Evolutionary conservation across 148 eudicot species (phyloP).

Genomic region (Silene uniflora): DNA sequence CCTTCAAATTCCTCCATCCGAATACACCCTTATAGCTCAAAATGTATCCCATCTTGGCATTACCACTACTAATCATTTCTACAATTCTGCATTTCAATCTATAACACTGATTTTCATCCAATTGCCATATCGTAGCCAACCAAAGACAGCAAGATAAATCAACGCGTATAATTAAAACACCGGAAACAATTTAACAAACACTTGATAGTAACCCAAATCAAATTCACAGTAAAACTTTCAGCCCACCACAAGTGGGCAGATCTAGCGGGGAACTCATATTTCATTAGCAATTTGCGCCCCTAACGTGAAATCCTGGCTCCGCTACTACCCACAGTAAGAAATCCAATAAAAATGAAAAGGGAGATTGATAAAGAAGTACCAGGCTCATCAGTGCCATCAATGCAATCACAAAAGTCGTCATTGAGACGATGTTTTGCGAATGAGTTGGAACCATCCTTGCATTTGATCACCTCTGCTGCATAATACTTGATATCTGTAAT

Average conservation of each 20-base stretch:
- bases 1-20: no score
- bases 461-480: slow-evolving; percentile 49
- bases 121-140: not conserved
- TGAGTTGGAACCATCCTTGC: slow-evolving; percentile 64
- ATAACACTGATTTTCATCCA: not conserved
- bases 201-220: not conserved
- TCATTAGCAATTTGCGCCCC: no score
- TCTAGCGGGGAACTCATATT: not conserved
- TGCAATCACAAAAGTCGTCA: slow-evolving; percentile 78
- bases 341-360: not conserved
- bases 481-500: slow-evolving; percentile 53
- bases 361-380: slow-evolving; percentile 32
- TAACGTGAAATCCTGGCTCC: no score
- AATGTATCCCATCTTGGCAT: no score
- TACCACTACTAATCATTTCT: no score
- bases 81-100: not conserved
- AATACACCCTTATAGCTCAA: no score
- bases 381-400: slow-evolving; percentile 89
- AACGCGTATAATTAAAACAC: not conserved
- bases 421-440: slow-evolving; percentile 60
- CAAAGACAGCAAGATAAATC: not conserved
- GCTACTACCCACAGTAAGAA: not conserved
- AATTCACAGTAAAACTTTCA: not conserved
- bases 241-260: not conserved
- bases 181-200: not conserved